phyloP scores from a whole-genome alignment of 345 rosid species.

The Moricandia moricandioides region DNA sequence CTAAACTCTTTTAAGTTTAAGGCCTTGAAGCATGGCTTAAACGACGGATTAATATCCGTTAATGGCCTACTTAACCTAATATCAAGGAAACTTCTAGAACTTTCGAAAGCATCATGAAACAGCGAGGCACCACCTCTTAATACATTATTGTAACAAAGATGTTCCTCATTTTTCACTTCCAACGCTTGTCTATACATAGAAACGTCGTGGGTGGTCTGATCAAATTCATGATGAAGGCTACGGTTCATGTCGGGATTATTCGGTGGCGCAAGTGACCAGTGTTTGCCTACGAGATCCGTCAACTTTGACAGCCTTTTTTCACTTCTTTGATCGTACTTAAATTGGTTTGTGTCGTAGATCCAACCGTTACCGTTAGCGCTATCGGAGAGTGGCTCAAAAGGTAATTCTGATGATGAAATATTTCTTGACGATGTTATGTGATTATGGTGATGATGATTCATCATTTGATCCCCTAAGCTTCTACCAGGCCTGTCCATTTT shows the following conservation, averaged over 20 bases:
- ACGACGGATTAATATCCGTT: too few relatives aligned
- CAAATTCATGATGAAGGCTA: constrained; percentile 21
- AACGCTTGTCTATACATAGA: constrained; percentile 37
- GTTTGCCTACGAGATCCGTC: constrained; percentile 49
- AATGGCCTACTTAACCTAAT: too few relatives aligned
- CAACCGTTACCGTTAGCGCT: constrained; percentile 38
- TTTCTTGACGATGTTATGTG: constrained; percentile 44
- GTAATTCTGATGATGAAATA: constrained; percentile 35
- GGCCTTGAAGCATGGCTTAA: too few relatives aligned
- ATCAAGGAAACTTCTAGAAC: too few relatives aligned
- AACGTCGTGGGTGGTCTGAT: constrained; percentile 32
- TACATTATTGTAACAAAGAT: too few relatives aligned
- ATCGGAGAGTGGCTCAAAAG: constrained; percentile 45
- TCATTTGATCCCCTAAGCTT: constrained; percentile 51
- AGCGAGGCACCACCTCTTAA: too few relatives aligned
- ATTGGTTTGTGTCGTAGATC: constrained; percentile 34
- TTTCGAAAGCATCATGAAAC: too few relatives aligned
- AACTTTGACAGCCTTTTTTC: constrained; percentile 45
- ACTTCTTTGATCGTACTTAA: constrained; percentile 37
- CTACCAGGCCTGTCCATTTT: constrained; percentile 40
- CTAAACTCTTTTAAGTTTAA: too few relatives aligned
- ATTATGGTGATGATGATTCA: constrained; percentile 30
- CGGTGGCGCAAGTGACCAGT: constrained; percentile 72
- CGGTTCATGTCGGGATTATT: constrained; percentile 42
- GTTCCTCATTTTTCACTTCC: not conserved